A percentile compares a stretch with the other conserved stretches of the same genome.
phyloP scores from a whole-genome alignment of 331 rosid species.

The Rhamnella rubrinervis region DNA sequence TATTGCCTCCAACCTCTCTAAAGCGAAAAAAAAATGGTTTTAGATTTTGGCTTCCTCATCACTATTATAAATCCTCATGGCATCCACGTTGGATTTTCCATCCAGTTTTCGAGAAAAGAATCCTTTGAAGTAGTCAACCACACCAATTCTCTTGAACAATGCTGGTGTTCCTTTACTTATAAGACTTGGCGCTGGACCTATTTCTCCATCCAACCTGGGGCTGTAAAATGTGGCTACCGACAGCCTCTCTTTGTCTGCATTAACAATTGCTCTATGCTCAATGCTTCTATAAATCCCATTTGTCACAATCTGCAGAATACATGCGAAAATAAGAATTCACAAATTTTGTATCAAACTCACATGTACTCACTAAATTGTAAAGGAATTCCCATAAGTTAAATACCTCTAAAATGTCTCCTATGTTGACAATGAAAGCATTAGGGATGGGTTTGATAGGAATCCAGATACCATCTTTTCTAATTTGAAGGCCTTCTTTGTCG shows the following conservation, averaged over 20 bases:
- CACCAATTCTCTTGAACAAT: neutral
- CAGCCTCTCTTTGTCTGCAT: slow-evolving; percentile 29
- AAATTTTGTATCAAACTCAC: no score
- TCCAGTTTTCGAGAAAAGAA: slow-evolving; percentile 23
- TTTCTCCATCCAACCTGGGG: slow-evolving; percentile 16
- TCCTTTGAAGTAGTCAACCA: slow-evolving; percentile 11
- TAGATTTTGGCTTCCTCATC: no score
- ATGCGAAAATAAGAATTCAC: no score
- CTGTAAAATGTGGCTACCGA: slow-evolving; percentile 33
- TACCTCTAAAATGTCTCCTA: slow-evolving; percentile 46
- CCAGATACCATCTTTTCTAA: slow-evolving; percentile 36
- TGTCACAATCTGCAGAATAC: slow-evolving; percentile 26
- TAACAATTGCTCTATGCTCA: slow-evolving; percentile 37
- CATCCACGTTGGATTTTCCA: slow-evolving; percentile 33
- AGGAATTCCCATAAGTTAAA: no score
- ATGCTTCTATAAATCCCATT: slow-evolving; percentile 41
- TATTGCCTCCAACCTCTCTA: no score
- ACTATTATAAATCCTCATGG: slow-evolving; percentile 10
- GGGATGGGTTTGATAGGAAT: slow-evolving; percentile 36
- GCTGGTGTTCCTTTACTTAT: slow-evolving; percentile 8
- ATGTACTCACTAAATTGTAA: no score
- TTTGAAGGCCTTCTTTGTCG: slow-evolving; percentile 47
- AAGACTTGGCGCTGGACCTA: slow-evolving; percentile 37
- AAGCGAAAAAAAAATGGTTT: no score
- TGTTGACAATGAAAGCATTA: slow-evolving; percentile 38